Evolutionary conservation across 2,329 filamentous ascomycete species (phyloP).

Genomic region (Fusarium pseudocircinatum): DNA sequence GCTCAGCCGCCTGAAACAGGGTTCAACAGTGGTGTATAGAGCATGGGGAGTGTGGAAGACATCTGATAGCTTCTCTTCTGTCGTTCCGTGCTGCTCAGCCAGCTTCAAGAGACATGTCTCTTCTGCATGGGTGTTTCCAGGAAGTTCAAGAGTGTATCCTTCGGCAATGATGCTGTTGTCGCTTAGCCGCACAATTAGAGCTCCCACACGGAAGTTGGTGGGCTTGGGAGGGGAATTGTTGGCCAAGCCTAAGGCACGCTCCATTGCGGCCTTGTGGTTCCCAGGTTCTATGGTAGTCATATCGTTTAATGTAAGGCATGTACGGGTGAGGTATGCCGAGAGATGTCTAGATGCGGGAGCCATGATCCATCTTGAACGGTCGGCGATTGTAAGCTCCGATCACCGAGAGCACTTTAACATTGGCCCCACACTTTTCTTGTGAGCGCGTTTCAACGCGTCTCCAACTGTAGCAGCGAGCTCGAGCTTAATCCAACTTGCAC

Average conservation of each 20-base stretch:
- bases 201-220: constrained; percentile 93
- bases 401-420: constrained; percentile 39
- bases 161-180: constrained; percentile 73
- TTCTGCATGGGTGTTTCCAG: constrained; percentile 95
- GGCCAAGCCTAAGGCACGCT: constrained; percentile 78
- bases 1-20: constrained; percentile 77
- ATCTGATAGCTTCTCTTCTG: constrained; percentile 65
- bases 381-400: constrained; percentile 35
- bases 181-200: constrained; percentile 75
- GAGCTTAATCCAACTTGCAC: background rate
- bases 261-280: constrained; percentile 67
- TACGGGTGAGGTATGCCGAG: background rate
- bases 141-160: constrained; percentile 89
- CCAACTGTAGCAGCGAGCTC: background rate
- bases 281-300: constrained; percentile 44
- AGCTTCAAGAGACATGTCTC: constrained; percentile 89
- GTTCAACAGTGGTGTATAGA: constrained; percentile 94
- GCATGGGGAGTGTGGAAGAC: constrained; percentile 48
- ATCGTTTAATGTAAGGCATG: background rate
- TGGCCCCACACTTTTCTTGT: constrained; percentile 24
- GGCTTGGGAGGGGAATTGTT: constrained; percentile 83
- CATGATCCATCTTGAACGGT: constrained; percentile 3
- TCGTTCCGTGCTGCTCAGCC: constrained; percentile 55
- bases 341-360: background rate
- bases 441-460: constrained; percentile 40